phyloP scores from a whole-genome alignment of 495 filamentous ascomycete species.

The Tuber umbilicatum region DNA sequence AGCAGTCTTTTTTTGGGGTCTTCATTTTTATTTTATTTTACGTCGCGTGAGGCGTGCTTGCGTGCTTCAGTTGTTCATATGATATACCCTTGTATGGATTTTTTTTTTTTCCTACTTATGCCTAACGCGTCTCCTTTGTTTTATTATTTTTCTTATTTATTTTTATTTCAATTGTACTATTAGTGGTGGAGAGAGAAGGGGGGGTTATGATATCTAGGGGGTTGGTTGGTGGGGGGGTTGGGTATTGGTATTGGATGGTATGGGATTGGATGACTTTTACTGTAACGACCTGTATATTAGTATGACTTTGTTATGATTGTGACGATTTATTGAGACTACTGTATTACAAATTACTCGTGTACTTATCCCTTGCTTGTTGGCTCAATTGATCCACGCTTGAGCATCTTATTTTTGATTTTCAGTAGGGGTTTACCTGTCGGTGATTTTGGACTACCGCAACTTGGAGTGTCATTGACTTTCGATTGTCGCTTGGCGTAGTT shows the following conservation, averaged over 20 bases:
- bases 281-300: slow-evolving; percentile 3
- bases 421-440: not conserved
- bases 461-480: too few species aligned
- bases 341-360: not conserved
- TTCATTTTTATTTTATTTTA: not conserved
- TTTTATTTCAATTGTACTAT: not conserved
- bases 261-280: not conserved
- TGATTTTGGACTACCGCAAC: not conserved
- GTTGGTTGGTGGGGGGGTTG: slow-evolving; percentile 4
- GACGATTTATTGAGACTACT: not conserved
- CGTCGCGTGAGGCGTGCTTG: not conserved
- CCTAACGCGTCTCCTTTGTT: slow-evolving; percentile 5
- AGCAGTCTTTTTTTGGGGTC: not conserved
- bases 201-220: not conserved
- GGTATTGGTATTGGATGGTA: not conserved
- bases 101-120: not conserved
- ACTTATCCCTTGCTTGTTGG: not conserved
- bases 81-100: slow-evolving; percentile 1
- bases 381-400: not conserved
- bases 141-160: not conserved
- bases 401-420: not conserved
- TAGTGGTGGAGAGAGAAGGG: not conserved
- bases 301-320: not conserved
- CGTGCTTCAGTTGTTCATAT: not conserved
- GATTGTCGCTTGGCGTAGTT: too few species aligned